Evolutionary conservation across 2,329 filamentous ascomycete genomes (phyloP).

Genomic region (Nemania serpens): DNA sequence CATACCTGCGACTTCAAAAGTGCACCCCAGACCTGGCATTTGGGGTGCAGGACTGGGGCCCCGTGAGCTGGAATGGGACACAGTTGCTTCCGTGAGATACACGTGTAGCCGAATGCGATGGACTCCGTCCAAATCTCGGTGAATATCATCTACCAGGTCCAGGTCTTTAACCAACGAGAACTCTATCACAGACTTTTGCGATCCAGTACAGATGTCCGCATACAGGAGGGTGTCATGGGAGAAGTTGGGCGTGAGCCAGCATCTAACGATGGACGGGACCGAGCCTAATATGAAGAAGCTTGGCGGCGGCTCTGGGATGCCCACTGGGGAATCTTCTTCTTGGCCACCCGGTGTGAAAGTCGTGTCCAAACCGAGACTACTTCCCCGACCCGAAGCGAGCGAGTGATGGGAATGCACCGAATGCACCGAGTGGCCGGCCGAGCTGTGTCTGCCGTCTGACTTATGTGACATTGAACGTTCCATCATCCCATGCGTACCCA

Average conservation of each 20-base stretch:
- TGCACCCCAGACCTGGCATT: constrained; percentile 78
- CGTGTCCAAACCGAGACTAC: constrained; percentile 84
- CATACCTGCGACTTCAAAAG: constrained; percentile 73
- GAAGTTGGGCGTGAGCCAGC: constrained; percentile 91
- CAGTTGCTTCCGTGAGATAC: constrained; percentile 88
- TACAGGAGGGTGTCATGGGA: constrained; percentile 89
- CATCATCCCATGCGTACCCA: constrained; percentile 80
- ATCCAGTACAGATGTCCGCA: constrained; percentile 89
- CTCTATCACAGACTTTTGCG: constrained; percentile 84
- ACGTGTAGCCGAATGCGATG: constrained; percentile 77
- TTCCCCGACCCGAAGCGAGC: constrained; percentile 77
- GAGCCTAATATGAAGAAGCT: constrained; percentile 85
- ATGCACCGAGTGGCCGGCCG: constrained; percentile 80
- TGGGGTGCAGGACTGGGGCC: constrained; percentile 74
- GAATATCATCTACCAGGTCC: constrained; percentile 68
- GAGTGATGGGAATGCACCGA: constrained; percentile 69
- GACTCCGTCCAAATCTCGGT: constrained; percentile 66
- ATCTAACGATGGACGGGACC: constrained; percentile 91
- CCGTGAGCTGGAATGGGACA: constrained; percentile 74
- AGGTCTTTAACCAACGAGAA: constrained; percentile 75
- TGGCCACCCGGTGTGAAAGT: constrained; percentile 66
- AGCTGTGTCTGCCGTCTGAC: constrained; percentile 93
- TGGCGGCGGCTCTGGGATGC: constrained; percentile 76
- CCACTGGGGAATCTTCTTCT: constrained; percentile 70
- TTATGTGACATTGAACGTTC: constrained; percentile 93